phyloP scores from a whole-genome alignment of 2,329 filamentous ascomycete species.

The Thielaviopsis populi region DNA sequence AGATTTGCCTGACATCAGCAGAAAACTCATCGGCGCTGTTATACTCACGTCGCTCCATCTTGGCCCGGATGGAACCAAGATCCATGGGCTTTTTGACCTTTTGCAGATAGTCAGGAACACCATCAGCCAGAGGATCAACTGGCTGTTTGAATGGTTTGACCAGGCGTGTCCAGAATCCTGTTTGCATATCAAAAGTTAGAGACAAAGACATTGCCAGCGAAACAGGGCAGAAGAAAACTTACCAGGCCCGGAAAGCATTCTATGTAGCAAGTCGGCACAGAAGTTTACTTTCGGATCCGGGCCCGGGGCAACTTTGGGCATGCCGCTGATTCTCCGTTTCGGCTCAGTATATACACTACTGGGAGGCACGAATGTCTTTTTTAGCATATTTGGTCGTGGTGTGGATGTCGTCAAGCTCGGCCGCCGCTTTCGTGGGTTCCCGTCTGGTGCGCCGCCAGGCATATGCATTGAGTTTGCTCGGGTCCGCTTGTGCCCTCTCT shows the following conservation, averaged over 20 bases:
- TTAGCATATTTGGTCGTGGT: constrained; percentile 22
- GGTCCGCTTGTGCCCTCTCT: constrained; percentile 10
- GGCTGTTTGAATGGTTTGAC: constrained; percentile 47
- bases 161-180: constrained; percentile 51
- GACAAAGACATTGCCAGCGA: neutral
- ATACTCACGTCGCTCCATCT: constrained; percentile 43
- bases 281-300: constrained; percentile 35
- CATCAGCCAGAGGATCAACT: constrained; percentile 40
- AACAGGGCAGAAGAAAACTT: constrained; percentile 18
- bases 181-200: neutral
- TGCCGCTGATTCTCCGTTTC: constrained; percentile 21
- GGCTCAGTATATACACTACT: constrained; percentile 15
- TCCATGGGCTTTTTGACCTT: constrained; percentile 49
- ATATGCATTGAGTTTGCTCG: constrained; percentile 11
- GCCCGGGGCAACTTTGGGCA: constrained; percentile 12
- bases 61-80: constrained; percentile 42
- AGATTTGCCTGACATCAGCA: constrained; percentile 45
- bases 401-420: constrained; percentile 20
- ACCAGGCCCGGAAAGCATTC: constrained; percentile 50
- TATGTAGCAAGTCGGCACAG: constrained; percentile 40
- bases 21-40: constrained; percentile 37
- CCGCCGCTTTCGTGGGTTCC: constrained; percentile 24
- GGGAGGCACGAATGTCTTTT: constrained; percentile 19
- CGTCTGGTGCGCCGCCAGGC: constrained; percentile 16
- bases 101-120: constrained; percentile 45